phyloP scores from a whole-genome alignment of 1,284 basidiomycete species.

The Marasmius fiardii region DNA sequence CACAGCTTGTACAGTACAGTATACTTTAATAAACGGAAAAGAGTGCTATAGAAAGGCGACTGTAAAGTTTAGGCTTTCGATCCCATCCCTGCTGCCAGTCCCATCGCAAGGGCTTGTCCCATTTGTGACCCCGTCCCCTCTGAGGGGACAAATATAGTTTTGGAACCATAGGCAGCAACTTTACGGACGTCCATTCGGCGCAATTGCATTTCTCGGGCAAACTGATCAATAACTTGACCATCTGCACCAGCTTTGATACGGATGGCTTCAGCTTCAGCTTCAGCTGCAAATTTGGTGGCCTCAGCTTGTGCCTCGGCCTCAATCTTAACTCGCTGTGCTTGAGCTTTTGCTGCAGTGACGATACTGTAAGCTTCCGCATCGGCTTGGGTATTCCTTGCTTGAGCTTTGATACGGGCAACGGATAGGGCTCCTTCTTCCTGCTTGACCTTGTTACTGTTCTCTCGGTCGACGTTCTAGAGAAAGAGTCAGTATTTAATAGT shows the following conservation, averaged over 20 bases:
- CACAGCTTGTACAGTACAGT: not conserved
- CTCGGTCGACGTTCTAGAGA: slow-evolving; percentile 70
- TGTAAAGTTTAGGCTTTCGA: slow-evolving; percentile 15
- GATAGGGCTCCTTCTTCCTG: slow-evolving; percentile 74
- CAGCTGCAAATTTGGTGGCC: slow-evolving; percentile 65
- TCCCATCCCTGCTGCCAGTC: slow-evolving; percentile 66
- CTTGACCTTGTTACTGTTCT: slow-evolving; percentile 82
- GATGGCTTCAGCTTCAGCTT: slow-evolving; percentile 70
- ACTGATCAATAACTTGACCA: slow-evolving; percentile 53
- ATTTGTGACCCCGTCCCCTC: slow-evolving; percentile 55
- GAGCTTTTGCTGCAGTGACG: slow-evolving; percentile 70
- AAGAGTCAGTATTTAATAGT: not conserved
- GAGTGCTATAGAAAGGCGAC: not conserved
- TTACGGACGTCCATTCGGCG: slow-evolving; percentile 61
- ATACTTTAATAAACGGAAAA: not conserved
- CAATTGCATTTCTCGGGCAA: slow-evolving; percentile 73
- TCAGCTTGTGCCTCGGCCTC: slow-evolving; percentile 72
- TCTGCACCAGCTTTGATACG: slow-evolving; percentile 64
- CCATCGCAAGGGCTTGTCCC: slow-evolving; percentile 56
- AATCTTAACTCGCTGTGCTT: slow-evolving; percentile 66
- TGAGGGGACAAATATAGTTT: slow-evolving; percentile 67
- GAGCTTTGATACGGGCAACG: slow-evolving; percentile 72
- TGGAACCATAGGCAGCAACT: slow-evolving; percentile 63
- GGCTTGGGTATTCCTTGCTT: slow-evolving; percentile 64
- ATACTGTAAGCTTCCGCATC: slow-evolving; percentile 72